Evolutionary conservation across 441 rosid species (phyloP).

Genomic region (Syzygium malaccense): DNA sequence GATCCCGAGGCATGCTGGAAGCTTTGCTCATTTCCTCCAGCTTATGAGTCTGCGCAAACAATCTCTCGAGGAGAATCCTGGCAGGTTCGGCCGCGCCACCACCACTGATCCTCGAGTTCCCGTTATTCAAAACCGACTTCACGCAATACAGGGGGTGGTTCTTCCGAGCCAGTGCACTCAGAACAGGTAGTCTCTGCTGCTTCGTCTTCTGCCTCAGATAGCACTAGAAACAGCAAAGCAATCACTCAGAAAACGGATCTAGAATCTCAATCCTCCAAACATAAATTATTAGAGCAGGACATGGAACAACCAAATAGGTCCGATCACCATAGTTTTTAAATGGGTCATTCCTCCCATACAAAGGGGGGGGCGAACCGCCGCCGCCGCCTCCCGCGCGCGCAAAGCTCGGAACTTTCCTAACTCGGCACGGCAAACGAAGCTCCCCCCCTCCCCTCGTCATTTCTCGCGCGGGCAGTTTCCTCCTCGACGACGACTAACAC

Average conservation of each 20-base stretch:
- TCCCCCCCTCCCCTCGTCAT: background rate
- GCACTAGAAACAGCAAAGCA: slow-evolving; percentile 27
- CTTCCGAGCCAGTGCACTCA: slow-evolving; percentile 9
- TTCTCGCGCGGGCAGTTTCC: background rate
- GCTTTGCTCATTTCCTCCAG: slow-evolving; percentile 38
- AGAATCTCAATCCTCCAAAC: background rate
- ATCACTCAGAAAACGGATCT: background rate
- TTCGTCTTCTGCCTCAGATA: slow-evolving; percentile 26
- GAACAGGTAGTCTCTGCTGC: slow-evolving; percentile 16
- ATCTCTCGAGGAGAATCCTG: slow-evolving; percentile 48
- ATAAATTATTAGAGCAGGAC: background rate
- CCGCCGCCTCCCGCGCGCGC: background rate
- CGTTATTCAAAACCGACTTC: slow-evolving; percentile 32
- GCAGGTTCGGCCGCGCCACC: slow-evolving; percentile 48
- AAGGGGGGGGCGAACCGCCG: background rate
- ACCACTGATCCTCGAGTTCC: slow-evolving; percentile 32
- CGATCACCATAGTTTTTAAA: background rate
- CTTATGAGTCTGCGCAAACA: slow-evolving; percentile 57
- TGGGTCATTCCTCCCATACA: background rate
- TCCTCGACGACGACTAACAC: background rate
- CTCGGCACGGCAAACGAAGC: background rate
- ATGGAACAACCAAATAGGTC: background rate
- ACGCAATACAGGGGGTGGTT: slow-evolving; percentile 10
- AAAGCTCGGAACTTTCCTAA: background rate
- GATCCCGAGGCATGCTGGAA: slow-evolving; percentile 19